phyloP scores from a whole-genome alignment of 257 asterid genomes.

The Misopates orontium region DNA sequence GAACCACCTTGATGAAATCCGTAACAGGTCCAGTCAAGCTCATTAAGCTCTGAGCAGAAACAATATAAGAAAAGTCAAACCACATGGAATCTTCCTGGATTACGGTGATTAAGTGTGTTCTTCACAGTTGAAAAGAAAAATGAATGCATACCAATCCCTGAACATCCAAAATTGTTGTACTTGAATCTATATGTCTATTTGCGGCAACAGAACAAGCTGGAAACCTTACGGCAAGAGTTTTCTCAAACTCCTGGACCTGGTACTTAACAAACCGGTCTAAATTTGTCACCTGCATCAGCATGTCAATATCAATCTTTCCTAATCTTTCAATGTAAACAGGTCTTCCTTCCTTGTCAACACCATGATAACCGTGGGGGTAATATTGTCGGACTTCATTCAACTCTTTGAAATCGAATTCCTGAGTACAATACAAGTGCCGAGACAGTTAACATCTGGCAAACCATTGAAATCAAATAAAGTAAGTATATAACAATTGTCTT shows the following conservation, averaged over 20 bases:
- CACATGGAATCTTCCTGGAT: neutral
- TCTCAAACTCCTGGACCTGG: slow-evolving; percentile 55
- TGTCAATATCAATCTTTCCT: slow-evolving; percentile 43
- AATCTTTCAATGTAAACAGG: slow-evolving; percentile 56
- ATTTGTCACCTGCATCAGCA: slow-evolving; percentile 47
- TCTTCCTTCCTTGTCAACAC: slow-evolving; percentile 53
- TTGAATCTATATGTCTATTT: slow-evolving; percentile 44
- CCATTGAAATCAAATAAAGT: neutral
- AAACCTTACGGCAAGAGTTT: slow-evolving; percentile 42
- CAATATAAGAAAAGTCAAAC: slow-evolving; percentile 17
- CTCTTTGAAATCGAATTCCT: slow-evolving; percentile 55
- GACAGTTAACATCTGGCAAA: slow-evolving; percentile 14
- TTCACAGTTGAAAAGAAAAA: slow-evolving; percentile 6
- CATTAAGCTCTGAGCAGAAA: slow-evolving; percentile 43
- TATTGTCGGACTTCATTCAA: slow-evolving; percentile 40
- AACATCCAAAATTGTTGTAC: slow-evolving; percentile 55
- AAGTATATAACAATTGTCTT: slow-evolving; percentile 8
- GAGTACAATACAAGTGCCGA: slow-evolving; percentile 15
- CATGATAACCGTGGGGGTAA: slow-evolving; percentile 59
- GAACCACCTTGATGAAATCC: slow-evolving; percentile 45
- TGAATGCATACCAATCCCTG: slow-evolving; percentile 49
- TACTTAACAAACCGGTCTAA: slow-evolving; percentile 50
- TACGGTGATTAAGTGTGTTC: neutral
- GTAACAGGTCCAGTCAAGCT: slow-evolving; percentile 49
- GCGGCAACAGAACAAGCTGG: slow-evolving; percentile 54